Base-by-base conservation (phyloP, 768 basidiomycete species). In the Boletus sensibilis region DNA sequence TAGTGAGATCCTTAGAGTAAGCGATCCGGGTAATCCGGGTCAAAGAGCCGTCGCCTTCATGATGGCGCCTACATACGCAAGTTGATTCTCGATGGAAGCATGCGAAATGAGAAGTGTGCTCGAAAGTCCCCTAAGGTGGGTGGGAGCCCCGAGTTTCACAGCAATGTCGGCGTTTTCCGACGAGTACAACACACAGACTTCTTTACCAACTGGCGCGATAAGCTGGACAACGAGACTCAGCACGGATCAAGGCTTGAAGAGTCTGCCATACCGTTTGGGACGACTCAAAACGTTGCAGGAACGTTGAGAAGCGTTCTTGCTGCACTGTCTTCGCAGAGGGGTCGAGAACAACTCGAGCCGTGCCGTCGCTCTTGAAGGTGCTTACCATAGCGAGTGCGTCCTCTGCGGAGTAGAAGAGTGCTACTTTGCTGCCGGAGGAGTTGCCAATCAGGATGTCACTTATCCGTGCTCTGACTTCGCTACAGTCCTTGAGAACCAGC, bases 101-200 rank as follows among this genome's bases (percentile, higher is more conserved):
- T 79, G 77, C 16, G 80, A 73, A 34, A 86, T 76, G n/a, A 88
- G 65, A 20, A 85, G 68, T 44, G 75, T 77, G 18, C 69, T 74
- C 9, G 75, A 67, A 18, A 75, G 69, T 23, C 78, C 78, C 39
- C 78, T 69, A 7, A 86, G 75, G 20, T 78, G 60, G 1, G 56
- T 34, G 0, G 82, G 79, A 1, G 84, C 69, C 52, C 80, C 82
- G 27, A 88, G 72, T 50, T 78, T 76, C 56, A 82, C 78, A 20
- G 73, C 69, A 16, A 85, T 68, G 20, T 72, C 61, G 16, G 63
- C 53, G 58, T 80, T 83, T 56, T 76, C 75, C 6, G 85, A 82
- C 10, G 84, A 80, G 56, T 81, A 86, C 58, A 88, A 78, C 4
- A 79, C 84, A 29, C 86, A 75, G n/a, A 83, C 72, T 50, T 80